These are phyloP conservation scores for Cercophora samala DNA, from an alignment of 495 filamentous ascomycete species.

Conservation along the genomic window DNA sequence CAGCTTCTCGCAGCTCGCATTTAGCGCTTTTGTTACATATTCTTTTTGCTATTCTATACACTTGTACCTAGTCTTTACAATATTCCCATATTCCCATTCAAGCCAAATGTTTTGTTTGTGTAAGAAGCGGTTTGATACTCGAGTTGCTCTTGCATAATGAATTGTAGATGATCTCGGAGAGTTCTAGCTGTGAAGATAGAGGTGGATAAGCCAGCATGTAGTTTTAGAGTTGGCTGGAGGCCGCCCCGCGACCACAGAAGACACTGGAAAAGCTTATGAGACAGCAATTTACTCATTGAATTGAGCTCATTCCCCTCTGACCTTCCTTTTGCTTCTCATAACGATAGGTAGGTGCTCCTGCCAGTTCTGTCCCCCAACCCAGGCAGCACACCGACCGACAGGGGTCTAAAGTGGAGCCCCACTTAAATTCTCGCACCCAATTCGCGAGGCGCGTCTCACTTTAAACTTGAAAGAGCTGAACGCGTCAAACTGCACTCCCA, in stretches of 20 bases:
- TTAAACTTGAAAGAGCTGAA: not conserved
- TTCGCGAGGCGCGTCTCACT: constrained; percentile 24
- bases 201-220: no score
- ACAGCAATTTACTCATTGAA: no score
- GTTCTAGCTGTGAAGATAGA: no score
- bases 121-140: not conserved
- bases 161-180: no score
- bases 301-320: no score
- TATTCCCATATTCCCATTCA: constrained; percentile 5
- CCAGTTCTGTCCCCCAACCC: not conserved
- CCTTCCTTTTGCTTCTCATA: no score
- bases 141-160: not conserved
- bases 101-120: not conserved
- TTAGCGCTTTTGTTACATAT: constrained; percentile 12
- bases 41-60: constrained; percentile 1
- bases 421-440: constrained; percentile 12
- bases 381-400: not conserved
- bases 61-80: constrained; percentile 9
- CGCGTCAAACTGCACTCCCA: constrained; percentile 17
- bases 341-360: no score
- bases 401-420: constrained; percentile 28
- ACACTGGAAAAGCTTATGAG: not conserved
- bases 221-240: no score
- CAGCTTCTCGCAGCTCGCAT: constrained; percentile 1
- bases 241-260: no score